Evolutionary conservation across 2,329 filamentous ascomycete species (phyloP).

Genomic region (Metarhizium sp.): DNA sequence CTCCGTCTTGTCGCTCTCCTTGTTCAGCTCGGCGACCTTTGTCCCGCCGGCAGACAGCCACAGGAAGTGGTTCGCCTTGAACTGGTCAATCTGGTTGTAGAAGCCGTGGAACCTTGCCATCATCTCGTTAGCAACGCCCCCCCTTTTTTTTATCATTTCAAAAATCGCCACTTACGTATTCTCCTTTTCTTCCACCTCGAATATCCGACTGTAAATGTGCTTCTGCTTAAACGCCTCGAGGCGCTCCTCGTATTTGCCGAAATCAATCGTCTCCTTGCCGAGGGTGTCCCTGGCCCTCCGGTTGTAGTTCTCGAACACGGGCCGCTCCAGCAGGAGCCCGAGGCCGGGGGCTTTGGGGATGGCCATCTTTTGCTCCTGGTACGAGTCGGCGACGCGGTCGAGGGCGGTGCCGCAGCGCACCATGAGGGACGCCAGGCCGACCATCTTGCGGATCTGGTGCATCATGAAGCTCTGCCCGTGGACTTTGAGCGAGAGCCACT

Average conservation of each 20-base stretch:
- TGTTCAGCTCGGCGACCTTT: conserved; percentile 40
- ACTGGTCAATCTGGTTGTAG: conserved; percentile 72
- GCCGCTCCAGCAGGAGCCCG: conserved; percentile 78
- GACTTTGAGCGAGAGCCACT: conserved; percentile 93
- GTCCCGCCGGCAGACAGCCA: conserved; percentile 65
- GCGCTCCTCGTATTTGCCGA: conserved; percentile 64
- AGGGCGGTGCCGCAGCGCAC: conserved; percentile 75
- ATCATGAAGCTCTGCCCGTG: conserved; percentile 99
- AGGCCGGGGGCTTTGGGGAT: conserved; percentile 92
- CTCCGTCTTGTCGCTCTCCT: conserved; percentile 24
- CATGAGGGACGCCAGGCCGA: conserved; percentile 79
- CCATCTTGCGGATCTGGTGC: conserved; percentile 99
- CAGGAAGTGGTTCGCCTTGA: conserved; percentile 61
- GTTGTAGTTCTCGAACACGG: conserved; percentile 89
- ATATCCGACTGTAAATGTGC: conserved; percentile 88
- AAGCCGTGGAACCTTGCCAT: conserved; percentile 59
- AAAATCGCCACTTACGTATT: conserved; percentile 57
- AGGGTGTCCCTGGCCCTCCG: conserved; percentile 54
- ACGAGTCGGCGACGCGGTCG: conserved; percentile 63
- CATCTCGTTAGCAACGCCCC: conserved; percentile 6
- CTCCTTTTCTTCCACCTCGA: conserved; percentile 77
- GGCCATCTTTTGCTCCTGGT: conserved; percentile 61
- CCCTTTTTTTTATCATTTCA: background rate
- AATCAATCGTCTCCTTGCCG: conserved; percentile 63
- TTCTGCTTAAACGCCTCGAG: conserved; percentile 84